Evolutionary conservation across 163 green algal species (phyloP), one percentile per base, ranked within the genome.

Genomic region (Chloromonas sp.): DNA sequence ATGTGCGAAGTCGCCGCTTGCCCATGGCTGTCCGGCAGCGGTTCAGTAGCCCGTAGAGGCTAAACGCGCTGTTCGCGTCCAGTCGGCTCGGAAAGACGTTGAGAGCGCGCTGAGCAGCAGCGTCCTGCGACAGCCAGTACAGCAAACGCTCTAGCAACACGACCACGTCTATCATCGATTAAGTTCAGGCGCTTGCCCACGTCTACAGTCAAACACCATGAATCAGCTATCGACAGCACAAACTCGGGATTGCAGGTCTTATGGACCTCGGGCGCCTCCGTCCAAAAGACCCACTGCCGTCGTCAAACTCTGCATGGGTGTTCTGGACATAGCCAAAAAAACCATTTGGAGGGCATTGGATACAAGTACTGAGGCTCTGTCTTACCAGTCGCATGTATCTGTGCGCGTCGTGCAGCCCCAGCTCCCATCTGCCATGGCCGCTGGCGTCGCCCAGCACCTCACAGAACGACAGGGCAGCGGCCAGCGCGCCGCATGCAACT

Each of bases 21-120:
- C 96, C 97, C 96, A 99, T 99, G 71, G 94, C 86, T 1, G 95
- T 99, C 81, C 92, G 90, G n/a, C 87, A 93, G 2, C 93, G 88
- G 86, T 96, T 95, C 86, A 99, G 92, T 14, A 99, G 91, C 14
- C 94, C 96, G 79, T 94, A 96, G 70, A 99, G 89, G 83, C 86
- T 95, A 89, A 97, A 98, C 76, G 83, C 92, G 76, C 91, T 89
- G 78, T 84, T 92, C 60, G 89, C 92, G 82, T 98, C 96, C 1
- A 84, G 89, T 14, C 91, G 89, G 58, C 79, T 89, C 1, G 91
- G 92, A 59, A 98, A 87, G 81, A 99, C 94, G 84, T 99, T 98
- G 3, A 99, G 93, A 2, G 97, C 97, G 1, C 90, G 87, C 87
- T 96, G 88, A 1, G 97, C 96, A 13, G 96, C 92, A 1, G 93